Conservation (phyloP, 2,329 filamentous ascomycete genomes). For the Pseudogymnoascus sp. region DNA sequence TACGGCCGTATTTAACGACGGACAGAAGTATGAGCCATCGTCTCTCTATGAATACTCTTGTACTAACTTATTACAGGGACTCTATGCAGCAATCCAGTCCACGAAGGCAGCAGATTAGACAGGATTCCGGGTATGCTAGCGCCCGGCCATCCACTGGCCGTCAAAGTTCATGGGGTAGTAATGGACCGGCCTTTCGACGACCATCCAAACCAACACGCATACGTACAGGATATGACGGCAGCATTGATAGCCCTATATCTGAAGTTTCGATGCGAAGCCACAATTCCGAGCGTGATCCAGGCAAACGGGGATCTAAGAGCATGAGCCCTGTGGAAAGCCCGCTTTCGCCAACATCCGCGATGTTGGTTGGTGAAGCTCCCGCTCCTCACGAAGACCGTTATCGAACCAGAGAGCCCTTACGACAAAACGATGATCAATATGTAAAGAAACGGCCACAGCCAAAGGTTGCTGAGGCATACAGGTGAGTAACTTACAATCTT, state of each 20-base stretch:
- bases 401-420: constrained; percentile 20
- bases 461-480: constrained; percentile 33
- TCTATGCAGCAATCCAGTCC: constrained; percentile 12
- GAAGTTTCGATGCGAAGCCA: constrained; percentile 2
- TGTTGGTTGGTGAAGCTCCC: constrained; percentile 22
- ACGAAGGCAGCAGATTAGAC: constrained; percentile 9
- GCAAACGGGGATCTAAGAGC: neutral
- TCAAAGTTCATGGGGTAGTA: neutral
- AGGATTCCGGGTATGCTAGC: constrained; percentile 27
- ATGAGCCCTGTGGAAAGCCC: constrained; percentile 10
- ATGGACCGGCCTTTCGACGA: neutral
- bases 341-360: constrained; percentile 23
- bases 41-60: neutral
- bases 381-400: constrained; percentile 7
- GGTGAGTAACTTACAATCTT: constrained; percentile 22
- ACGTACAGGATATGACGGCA: neutral
- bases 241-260: constrained; percentile 2
- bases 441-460: constrained; percentile 30
- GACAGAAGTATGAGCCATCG: neutral
- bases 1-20: neutral
- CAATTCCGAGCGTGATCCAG: neutral
- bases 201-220: neutral
- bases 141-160: constrained; percentile 22
- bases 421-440: constrained; percentile 26
- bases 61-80: neutral